These are phyloP conservation scores for Aquilaria sinensis DNA, from an alignment of 345 rosid species.

Conservation along the genomic window DNA sequence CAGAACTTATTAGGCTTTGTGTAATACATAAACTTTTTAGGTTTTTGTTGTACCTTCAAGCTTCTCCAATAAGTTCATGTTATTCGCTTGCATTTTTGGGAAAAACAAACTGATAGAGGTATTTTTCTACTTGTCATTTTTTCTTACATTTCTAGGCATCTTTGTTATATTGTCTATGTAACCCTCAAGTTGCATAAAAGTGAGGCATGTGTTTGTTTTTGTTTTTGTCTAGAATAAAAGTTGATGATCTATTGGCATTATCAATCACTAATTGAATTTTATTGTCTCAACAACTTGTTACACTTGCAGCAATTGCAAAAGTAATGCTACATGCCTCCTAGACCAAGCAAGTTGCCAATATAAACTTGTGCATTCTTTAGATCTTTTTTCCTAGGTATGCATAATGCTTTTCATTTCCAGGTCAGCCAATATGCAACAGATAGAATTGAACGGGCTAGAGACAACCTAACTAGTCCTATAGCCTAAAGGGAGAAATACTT, in stretches of 20 bases:
- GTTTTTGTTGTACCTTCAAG: too few relatives aligned
- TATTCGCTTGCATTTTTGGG: too few relatives aligned
- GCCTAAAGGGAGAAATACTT: conserved; percentile 91
- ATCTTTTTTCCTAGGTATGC: conserved; percentile 16
- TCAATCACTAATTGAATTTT: conserved; percentile 15
- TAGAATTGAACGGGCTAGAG: conserved; percentile 97
- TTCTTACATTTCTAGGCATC: too few relatives aligned
- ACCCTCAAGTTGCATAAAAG: too few relatives aligned
- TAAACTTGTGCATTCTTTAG: conserved; percentile 2
- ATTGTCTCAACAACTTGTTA: conserved; percentile 49
- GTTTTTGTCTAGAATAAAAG: background rate
- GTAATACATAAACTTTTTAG: too few relatives aligned
- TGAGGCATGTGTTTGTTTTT: too few relatives aligned
- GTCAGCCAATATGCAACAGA: conserved; percentile 85
- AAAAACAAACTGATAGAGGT: too few relatives aligned
- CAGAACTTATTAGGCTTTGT: too few relatives aligned
- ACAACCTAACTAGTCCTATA: conserved; percentile 85
- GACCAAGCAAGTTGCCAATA: conserved; percentile 62
- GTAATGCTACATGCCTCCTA: conserved; percentile 80
- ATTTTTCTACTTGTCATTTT: too few relatives aligned
- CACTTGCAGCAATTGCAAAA: conserved; percentile 77
- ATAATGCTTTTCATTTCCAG: conserved; percentile 34
- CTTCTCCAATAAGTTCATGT: too few relatives aligned
- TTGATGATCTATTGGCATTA: background rate
- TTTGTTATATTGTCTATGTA: too few relatives aligned